These are phyloP conservation scores for Rhodotorula sp. DNA, from an alignment of 1,284 basidiomycete genomes.

Conservation along the genomic window DNA sequence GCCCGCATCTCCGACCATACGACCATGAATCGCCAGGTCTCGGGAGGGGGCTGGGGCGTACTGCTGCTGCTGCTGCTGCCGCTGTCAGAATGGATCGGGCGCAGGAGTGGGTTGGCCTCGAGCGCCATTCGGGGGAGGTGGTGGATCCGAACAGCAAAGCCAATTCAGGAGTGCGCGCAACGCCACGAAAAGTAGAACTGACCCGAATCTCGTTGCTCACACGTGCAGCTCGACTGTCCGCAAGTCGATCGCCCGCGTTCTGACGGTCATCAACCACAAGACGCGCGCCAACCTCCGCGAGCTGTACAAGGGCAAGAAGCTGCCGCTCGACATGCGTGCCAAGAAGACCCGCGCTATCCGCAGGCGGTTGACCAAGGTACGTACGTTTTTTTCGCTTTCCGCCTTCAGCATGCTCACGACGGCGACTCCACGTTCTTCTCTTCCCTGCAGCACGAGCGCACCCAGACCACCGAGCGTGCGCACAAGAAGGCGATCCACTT, in stretches of 20 bases:
- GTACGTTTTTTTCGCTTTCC: constrained; percentile 40
- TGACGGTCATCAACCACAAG: constrained; percentile 99
- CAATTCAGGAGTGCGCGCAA: too few relatives aligned
- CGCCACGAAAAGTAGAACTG: background rate
- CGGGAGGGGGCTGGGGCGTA: too few relatives aligned
- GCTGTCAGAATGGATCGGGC: too few relatives aligned
- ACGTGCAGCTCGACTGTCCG: constrained; percentile 80
- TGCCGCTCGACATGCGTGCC: constrained; percentile 92
- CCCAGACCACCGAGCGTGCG: constrained; percentile 82
- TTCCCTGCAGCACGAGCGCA: constrained; percentile 67
- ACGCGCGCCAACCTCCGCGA: constrained; percentile 94
- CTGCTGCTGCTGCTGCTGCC: too few relatives aligned
- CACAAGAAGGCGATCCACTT: constrained; percentile 93
- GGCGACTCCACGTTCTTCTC: background rate
- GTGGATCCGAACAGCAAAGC: too few relatives aligned
- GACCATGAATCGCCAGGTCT: too few relatives aligned
- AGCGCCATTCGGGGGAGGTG: too few relatives aligned
- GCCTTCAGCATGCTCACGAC: background rate
- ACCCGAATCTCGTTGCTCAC: background rate
- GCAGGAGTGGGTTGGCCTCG: too few relatives aligned
- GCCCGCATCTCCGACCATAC: too few relatives aligned
- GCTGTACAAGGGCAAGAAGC: constrained; percentile 96
- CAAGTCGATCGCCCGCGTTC: constrained; percentile 97
- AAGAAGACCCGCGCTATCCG: constrained; percentile 99
- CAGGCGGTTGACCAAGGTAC: constrained; percentile 84